These are phyloP conservation scores for Aspergillus versicolor DNA, from an alignment of 2,329 filamentous ascomycete genomes.

Conservation along the genomic window DNA sequence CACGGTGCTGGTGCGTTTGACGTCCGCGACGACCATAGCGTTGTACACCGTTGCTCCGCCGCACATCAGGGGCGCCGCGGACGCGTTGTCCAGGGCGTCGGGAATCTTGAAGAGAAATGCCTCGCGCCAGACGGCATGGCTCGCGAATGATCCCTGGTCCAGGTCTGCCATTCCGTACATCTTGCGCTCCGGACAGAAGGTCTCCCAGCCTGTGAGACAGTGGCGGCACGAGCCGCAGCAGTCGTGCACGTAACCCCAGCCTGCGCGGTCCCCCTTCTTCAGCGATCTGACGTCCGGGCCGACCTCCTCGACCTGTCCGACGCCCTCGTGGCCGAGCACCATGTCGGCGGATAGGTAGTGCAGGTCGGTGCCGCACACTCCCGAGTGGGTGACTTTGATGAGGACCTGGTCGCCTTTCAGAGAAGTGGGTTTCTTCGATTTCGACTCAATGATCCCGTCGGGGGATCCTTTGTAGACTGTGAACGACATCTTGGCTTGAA, in stretches of 20 bases:
- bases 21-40: slow-evolving; percentile 23
- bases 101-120: slow-evolving; percentile 40
- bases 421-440: slow-evolving; percentile 37
- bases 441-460: slow-evolving; percentile 55
- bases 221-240: slow-evolving; percentile 39
- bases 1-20: slow-evolving; percentile 42
- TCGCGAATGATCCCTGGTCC: slow-evolving; percentile 40
- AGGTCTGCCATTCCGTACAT: slow-evolving; percentile 36
- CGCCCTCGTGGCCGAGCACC: slow-evolving; percentile 42
- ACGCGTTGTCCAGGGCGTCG: slow-evolving; percentile 26
- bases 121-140: slow-evolving; percentile 41
- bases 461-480: slow-evolving; percentile 65
- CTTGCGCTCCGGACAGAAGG: slow-evolving; percentile 32
- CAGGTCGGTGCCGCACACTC: slow-evolving; percentile 63
- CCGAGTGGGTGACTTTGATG: slow-evolving; percentile 58
- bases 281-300: slow-evolving; percentile 34
- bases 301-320: slow-evolving; percentile 32
- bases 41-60: slow-evolving; percentile 40
- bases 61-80: slow-evolving; percentile 39
- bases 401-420: slow-evolving; percentile 50
- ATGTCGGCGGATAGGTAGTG: slow-evolving; percentile 36
- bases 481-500: slow-evolving; percentile 37
- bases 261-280: slow-evolving; percentile 42
- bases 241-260: slow-evolving; percentile 43
- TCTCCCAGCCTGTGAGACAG: slow-evolving; percentile 36